Evolutionary conservation across 371 early-diverging fungal genomes (phyloP), one percentile per base, ranked within the genome.

Genomic region (Gilbertella persicaria): DNA sequence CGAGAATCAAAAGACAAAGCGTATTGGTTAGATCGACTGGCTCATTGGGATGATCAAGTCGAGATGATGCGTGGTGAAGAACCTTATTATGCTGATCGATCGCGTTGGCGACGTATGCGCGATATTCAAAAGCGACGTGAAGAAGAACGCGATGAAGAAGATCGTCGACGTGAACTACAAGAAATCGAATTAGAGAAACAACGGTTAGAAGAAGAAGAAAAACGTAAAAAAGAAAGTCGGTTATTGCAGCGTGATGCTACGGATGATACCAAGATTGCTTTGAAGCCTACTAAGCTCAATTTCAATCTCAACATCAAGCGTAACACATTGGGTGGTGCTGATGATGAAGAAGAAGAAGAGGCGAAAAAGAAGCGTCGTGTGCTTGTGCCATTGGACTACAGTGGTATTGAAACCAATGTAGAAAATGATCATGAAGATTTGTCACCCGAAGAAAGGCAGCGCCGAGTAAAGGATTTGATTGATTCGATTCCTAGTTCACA

Each of bases 401-500:
- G 76, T 14, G 84, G 82, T 50, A 39, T 63, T 28, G 58, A 56
- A 16, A 48, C 41, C 30, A 35, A 48, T 9, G 42, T 52, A 5
- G 28, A 55, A n/a, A 30, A 50, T 2, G 56, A 55, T 5, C 38
- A 37, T 17, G 53, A 59, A 23, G 68, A 71, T n/a, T 73, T 78
- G 23, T 38, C 62, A 10, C 58, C 67, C 21, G 91, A 89, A 55
- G 87, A 87, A 46, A 68, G 86, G 26, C 69, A 67, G 6, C 60
- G 63, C 38, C 79, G 78, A 42, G 72, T 89, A 17, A 85, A 87
- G 59, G 82, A 80, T 2, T 62, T 92, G 23, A 83, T 91, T 42
- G 79, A 77, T 35, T 69, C 75, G 26, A 88, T 94, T 62, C 93
- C 93, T n/a, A 82, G 89, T 2, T 91, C 87, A n/a, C 73, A 84